phyloP scores from a whole-genome alignment of 352 stramenopile genomes.

The Phytopythium vexans region DNA sequence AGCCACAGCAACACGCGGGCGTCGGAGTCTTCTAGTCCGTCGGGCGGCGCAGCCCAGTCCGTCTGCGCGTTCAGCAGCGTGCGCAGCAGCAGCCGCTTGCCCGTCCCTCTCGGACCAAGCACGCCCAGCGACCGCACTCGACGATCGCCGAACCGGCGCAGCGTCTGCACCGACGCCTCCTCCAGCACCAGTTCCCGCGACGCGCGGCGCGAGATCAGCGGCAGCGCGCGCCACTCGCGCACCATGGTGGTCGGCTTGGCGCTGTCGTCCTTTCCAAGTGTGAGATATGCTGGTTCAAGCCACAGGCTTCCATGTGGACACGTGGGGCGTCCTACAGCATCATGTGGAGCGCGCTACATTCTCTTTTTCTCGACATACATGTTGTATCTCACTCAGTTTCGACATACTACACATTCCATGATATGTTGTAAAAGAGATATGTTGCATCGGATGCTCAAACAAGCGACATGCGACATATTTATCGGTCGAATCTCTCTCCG shows the following conservation, averaged over 20 bases:
- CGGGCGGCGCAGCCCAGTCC: too few relatives aligned
- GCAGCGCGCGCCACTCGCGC: constrained; percentile 35
- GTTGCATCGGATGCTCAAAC: too few relatives aligned
- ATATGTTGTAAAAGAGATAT: too few relatives aligned
- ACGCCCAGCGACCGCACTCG: constrained; percentile 28
- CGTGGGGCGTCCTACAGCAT: neutral
- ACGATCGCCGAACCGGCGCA: too few relatives aligned
- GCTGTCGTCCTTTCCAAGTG: constrained; percentile 11
- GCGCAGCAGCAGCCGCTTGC: constrained; percentile 46
- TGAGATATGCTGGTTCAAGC: constrained; percentile 21
- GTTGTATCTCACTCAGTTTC: too few relatives aligned
- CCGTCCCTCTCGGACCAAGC: constrained; percentile 31
- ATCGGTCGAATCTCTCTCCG: too few relatives aligned
- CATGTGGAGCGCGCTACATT: neutral
- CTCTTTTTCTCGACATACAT: too few relatives aligned
- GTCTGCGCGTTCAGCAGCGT: constrained; percentile 32
- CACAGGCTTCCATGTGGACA: neutral
- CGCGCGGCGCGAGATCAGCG: constrained; percentile 19
- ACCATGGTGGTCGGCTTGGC: constrained; percentile 9
- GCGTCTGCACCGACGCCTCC: too few relatives aligned
- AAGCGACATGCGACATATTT: too few relatives aligned
- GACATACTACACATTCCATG: too few relatives aligned
- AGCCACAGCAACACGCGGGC: constrained; percentile 46
- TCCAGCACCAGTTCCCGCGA: too few relatives aligned
- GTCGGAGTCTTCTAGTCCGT: neutral